Evolutionary conservation across 1,284 basidiomycete genomes (phyloP).

Genomic region (Trichosporon sp.): DNA sequence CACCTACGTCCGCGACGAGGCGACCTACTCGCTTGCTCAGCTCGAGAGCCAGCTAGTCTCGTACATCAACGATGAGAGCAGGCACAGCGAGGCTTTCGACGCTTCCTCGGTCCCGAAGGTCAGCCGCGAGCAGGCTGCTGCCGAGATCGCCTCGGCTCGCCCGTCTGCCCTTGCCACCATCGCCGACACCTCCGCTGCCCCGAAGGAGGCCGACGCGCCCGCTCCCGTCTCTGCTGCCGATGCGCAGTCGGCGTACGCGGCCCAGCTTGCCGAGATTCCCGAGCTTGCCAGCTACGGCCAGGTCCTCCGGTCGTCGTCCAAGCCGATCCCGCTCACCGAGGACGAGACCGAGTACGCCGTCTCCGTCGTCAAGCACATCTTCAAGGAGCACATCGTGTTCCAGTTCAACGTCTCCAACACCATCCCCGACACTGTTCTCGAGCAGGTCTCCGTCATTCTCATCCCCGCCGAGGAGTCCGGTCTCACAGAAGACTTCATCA

Average conservation of each 20-base stretch:
- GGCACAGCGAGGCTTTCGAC: slow-evolving; percentile 68
- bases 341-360: slow-evolving; percentile 98
- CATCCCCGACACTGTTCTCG: slow-evolving; percentile 94
- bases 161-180: slow-evolving; percentile 71
- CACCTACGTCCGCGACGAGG: slow-evolving; percentile 87
- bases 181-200: slow-evolving; percentile 56
- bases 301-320: slow-evolving; percentile 78
- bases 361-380: slow-evolving; percentile 92
- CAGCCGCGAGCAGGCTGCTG: slow-evolving; percentile 79
- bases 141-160: slow-evolving; percentile 66
- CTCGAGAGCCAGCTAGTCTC: slow-evolving; percentile 80
- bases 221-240: slow-evolving; percentile 64
- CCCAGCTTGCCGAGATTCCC: slow-evolving; percentile 78
- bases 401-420: slow-evolving; percentile 99
- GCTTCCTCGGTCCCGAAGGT: slow-evolving; percentile 77
- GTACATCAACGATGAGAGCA: slow-evolving; percentile 75
- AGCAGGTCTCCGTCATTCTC: slow-evolving; percentile 94
- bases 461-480: slow-evolving; percentile 65
- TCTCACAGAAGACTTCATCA: slow-evolving; percentile 90
- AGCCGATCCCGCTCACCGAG: slow-evolving; percentile 82
- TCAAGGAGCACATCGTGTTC: slow-evolving; percentile 92
- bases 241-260: slow-evolving; percentile 75
- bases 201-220: slow-evolving; percentile 58
- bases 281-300: slow-evolving; percentile 81
- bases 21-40: slow-evolving; percentile 78